phyloP scores from a whole-genome alignment of 2,329 filamentous ascomycete genomes.

The Pseudogymnoascus sp. region DNA sequence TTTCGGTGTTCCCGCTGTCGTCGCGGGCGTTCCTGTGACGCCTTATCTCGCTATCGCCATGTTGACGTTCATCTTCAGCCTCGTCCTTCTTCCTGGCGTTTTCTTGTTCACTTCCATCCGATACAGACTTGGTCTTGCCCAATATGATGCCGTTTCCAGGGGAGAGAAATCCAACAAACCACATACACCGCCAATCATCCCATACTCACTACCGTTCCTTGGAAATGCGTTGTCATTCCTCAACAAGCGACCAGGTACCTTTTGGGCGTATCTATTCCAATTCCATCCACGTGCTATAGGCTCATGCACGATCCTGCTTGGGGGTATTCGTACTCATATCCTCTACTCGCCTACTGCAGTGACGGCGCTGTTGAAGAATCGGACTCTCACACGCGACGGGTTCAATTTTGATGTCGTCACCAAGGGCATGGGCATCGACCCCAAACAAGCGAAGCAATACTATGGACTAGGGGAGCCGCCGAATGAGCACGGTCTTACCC shows the following conservation, averaged over 20 bases:
- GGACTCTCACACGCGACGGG: not conserved
- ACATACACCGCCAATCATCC: not conserved
- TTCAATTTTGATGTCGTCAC: not conserved
- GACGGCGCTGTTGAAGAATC: not conserved
- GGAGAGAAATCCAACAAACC: not conserved
- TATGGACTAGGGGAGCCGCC: not conserved
- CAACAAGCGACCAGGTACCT: not conserved
- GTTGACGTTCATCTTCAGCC: not conserved
- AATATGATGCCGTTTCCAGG: not conserved
- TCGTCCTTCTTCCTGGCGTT: not conserved
- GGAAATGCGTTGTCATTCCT: conserved; percentile 7
- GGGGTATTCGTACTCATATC: not conserved
- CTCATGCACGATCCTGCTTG: not conserved
- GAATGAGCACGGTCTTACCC: not conserved
- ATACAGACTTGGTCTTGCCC: not conserved
- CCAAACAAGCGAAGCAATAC: not conserved
- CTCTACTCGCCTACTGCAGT: conserved; percentile 1
- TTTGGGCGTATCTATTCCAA: not conserved
- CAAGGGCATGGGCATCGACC: not conserved
- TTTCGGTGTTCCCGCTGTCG: not conserved
- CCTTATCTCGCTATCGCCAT: not conserved
- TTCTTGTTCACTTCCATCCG: not conserved
- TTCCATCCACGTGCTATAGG: not conserved
- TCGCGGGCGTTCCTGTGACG: not conserved
- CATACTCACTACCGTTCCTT: conserved; percentile 2